Evolutionary conservation across 306 rosid genomes (phyloP), one percentile per base, ranked within the genome.

Genomic region (Acacia acuminata): DNA sequence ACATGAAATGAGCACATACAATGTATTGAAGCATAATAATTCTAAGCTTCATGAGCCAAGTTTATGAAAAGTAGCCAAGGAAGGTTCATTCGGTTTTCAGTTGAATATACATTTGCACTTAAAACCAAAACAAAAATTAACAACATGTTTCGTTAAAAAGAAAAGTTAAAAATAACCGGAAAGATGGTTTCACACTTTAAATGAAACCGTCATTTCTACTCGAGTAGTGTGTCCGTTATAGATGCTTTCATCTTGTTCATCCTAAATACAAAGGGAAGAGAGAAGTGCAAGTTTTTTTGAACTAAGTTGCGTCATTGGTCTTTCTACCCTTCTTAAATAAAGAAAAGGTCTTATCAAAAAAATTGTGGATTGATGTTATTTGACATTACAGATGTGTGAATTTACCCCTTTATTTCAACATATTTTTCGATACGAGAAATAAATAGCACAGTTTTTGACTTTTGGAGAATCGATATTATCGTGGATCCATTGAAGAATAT

Each of bases 181-280:
- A 56, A 36, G 79, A 56, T 85, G 63, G 20, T 64, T 75, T 81
- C 67, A 43, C 73, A 64, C 67, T 72, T 77, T 65, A 34, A 25
- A 71, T 44, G 38, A 22, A 32, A 65, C 79, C 73, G 55, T 15
- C 70, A 64, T 27, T 64, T 20, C 64, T 64, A 77, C 56, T 71
- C 30, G 58, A 47, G 70, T 30, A 75, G 78, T 77, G 2, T 22
- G 36, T 11, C 68, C 67, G 50, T 40, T 40, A 69, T 24, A n/a
- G 36, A 50, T 8, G 45, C 27, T 32, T 50, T 32, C 19, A 30
- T 27, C 40, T 67, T 78, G 58, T 16, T 56, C 58, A 56, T 56
- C 25, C 24, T 56, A 56, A 56, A 56, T 56, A 56, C 12, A 56
- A 56, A 56, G 11, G 79, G 25, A 66, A 74, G 0, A 32, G 24